Evolutionary conservation across 495 filamentous ascomycete species (phyloP).

Genomic region (Eremomyces bilateralis): DNA sequence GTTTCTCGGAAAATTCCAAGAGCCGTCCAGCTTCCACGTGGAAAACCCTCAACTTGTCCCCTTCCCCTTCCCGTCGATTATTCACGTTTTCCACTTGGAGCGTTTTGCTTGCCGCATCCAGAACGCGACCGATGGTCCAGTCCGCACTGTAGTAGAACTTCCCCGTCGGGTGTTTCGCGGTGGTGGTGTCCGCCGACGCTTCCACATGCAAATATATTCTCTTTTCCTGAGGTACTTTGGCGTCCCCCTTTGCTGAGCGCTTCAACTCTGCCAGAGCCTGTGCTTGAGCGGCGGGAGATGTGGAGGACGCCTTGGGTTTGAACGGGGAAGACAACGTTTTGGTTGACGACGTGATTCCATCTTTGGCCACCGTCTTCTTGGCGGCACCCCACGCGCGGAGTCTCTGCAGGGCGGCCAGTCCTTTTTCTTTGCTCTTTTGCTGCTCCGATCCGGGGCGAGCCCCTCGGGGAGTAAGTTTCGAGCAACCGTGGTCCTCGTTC

Average conservation of each 20-base stretch:
- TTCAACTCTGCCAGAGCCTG: constrained; percentile 47
- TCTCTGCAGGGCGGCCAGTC: constrained; percentile 36
- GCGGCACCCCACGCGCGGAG: constrained; percentile 38
- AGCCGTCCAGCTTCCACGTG: constrained; percentile 79
- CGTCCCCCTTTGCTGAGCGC: constrained; percentile 73
- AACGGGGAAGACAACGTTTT: background rate
- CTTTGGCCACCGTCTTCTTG: constrained; percentile 15
- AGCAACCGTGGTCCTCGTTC: constrained; percentile 72
- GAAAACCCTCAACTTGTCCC: constrained; percentile 61
- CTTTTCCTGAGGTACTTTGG: constrained; percentile 53
- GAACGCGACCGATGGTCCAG: constrained; percentile 70
- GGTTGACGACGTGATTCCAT: constrained; percentile 24
- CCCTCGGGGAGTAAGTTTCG: constrained; percentile 42
- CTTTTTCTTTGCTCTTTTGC: constrained; percentile 24
- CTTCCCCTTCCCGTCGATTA: constrained; percentile 57
- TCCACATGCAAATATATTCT: constrained; percentile 73
- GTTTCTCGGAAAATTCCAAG: constrained; percentile 66
- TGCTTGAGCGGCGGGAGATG: constrained; percentile 22
- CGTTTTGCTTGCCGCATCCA: constrained; percentile 69
- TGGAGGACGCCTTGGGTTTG: background rate
- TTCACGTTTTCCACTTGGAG: constrained; percentile 75
- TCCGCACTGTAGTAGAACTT: constrained; percentile 69
- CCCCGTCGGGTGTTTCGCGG: constrained; percentile 28
- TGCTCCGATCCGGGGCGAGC: constrained; percentile 25
- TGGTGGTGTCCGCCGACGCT: constrained; percentile 57